These are phyloP conservation scores for Darksidea phi DNA, from an alignment of 495 filamentous ascomycete species.

Conservation along the genomic window DNA sequence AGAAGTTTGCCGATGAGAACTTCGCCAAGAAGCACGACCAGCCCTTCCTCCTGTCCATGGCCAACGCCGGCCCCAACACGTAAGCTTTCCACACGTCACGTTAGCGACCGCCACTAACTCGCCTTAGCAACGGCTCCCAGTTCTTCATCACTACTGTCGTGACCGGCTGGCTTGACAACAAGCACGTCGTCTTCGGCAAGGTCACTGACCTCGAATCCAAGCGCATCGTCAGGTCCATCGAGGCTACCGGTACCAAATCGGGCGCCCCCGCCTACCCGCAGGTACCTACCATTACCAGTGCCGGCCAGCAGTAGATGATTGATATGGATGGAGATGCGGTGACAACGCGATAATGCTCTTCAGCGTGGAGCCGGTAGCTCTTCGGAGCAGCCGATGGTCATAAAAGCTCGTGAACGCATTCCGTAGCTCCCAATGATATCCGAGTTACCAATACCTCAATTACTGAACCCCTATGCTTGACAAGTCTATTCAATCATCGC, in stretches of 20 bases:
- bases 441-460: conserved; percentile 1
- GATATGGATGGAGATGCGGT: neutral
- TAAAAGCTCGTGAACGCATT: conserved; percentile 10
- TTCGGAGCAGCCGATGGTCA: neutral
- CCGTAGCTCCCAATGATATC: conserved; percentile 19
- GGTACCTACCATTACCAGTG: conserved; percentile 40
- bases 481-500: neutral
- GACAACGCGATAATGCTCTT: too few species aligned
- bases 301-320: conserved; percentile 34
- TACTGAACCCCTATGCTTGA: too few species aligned
- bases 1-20: conserved; percentile 84
- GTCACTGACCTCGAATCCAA: conserved; percentile 42
- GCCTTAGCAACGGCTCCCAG: conserved; percentile 68
- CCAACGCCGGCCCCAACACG: conserved; percentile 79
- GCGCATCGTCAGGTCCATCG: conserved; percentile 44
- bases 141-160: conserved; percentile 59
- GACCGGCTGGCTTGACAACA: conserved; percentile 47
- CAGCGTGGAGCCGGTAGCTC: neutral
- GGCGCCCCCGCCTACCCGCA: conserved; percentile 45
- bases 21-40: conserved; percentile 63
- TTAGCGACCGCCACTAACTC: conserved; percentile 32
- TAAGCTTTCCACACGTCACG: conserved; percentile 44
- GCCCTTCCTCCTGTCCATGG: conserved; percentile 74
- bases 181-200: conserved; percentile 50
- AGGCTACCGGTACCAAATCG: conserved; percentile 41